Evolutionary conservation across 495 filamentous ascomycete genomes (phyloP), one percentile per base, ranked within the genome.

Genomic region (Trichocladium antarcticum): DNA sequence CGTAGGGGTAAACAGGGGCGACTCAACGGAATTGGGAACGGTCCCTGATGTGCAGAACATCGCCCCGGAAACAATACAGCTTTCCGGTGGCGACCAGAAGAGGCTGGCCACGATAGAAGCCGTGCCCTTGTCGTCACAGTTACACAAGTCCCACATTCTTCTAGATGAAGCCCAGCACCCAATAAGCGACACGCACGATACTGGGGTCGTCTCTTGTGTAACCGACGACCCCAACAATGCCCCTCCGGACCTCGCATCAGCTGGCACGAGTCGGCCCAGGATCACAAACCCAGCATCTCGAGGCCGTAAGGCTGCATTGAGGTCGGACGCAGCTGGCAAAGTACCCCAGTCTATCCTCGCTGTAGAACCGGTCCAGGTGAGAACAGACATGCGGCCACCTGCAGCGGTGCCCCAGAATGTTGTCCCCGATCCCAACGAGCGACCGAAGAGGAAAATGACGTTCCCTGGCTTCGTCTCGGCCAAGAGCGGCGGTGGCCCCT

Each of bases 231-330:
- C 45, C 29, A 43, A 12, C 37, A 46, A 46, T 5, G 37, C 20
- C 8, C n/a, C 41, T 3, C 15, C 19, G 12, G 27, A 37, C 17
- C 15, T 28, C 3, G 31, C 53, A 53, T 10, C 45, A 20, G 24
- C 35, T 5, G 37, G 1, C 3, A 42, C 21, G 32, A n/a, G 35
- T 21, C 54, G 45, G 20, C 53, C 41, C 7, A 53, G 44, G 32
- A 57, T 66, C 24, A 42, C 45, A 9, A 76, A 74, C 55, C 72
- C 72, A 28, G 74, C 71, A 10, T 70, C 69, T 7, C 66, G 71
- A 44, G 73, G 73, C 15, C 69, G 63, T 39, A 74, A 74, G 49
- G 71, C 71, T 34, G 71, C 70, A 21, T 61, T 70, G 38, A 69
- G 65, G 36, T 67, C 67, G n/a, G 60, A 74, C 52, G 69, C 70